Evolutionary conservation across 139 green algal species (phyloP).

Genomic region (Chlorella sp.): DNA sequence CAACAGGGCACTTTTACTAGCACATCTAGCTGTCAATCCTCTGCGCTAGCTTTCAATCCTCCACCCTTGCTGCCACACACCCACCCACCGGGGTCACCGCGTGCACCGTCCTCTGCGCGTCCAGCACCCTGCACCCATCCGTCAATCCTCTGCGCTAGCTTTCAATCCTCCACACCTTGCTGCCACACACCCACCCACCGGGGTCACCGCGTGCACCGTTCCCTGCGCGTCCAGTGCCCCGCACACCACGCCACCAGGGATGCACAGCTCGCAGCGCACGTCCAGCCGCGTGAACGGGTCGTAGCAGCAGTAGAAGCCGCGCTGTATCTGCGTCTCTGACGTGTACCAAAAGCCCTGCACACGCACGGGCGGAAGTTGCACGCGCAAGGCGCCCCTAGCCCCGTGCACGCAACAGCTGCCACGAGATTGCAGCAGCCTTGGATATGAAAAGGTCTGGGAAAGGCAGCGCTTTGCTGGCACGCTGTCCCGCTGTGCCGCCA

Average conservation of each 20-base stretch:
- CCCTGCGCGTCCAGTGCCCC: conserved; percentile 34
- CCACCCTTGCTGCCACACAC: too few species aligned
- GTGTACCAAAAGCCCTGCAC: conserved; percentile 34
- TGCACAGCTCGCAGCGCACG: conserved; percentile 1
- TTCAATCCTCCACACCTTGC: too few species aligned
- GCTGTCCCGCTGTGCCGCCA: neutral
- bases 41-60: too few species aligned
- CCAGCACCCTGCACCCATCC: conserved; percentile 31
- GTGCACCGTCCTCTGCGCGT: conserved; percentile 32
- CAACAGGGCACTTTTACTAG: too few species aligned
- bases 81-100: conserved; percentile 25
- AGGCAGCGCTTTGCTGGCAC: too few species aligned
- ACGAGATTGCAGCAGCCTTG: too few species aligned
- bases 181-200: too few species aligned
- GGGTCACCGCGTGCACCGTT: conserved; percentile 31
- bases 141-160: too few species aligned
- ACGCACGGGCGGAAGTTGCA: neutral
- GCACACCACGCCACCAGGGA: conserved; percentile 25
- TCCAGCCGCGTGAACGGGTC: conserved; percentile 44
- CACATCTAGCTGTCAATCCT: too few species aligned
- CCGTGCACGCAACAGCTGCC: too few species aligned
- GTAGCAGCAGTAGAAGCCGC: conserved; percentile 64
- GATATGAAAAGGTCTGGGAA: too few species aligned
- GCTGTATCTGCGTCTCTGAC: conserved; percentile 36
- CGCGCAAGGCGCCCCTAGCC: too few species aligned